Evolutionary conservation across 352 stramenopile species (phyloP).

Genomic region (Pythium phragmiticola): DNA sequence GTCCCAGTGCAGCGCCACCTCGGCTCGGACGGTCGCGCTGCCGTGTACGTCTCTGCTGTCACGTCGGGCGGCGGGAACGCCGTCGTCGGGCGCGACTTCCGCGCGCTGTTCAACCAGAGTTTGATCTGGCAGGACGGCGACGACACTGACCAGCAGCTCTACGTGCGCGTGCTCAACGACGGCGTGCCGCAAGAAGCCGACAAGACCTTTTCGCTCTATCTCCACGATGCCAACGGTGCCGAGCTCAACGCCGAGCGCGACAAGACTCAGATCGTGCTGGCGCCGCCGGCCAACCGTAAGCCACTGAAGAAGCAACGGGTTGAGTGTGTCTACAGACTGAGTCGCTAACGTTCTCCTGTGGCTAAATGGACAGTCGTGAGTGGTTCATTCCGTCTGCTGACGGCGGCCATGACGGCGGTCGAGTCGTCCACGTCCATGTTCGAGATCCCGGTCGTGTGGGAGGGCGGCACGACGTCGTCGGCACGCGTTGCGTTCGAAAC

Average conservation of each 20-base stretch:
- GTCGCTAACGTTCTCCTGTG: neutral
- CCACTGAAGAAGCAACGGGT: neutral
- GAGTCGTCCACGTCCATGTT: conserved; percentile 33
- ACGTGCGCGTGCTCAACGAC: conserved; percentile 65
- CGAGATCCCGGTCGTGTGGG: conserved; percentile 58
- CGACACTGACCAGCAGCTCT: conserved; percentile 63
- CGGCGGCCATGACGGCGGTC: conserved; percentile 27
- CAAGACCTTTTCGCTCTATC: conserved; percentile 53
- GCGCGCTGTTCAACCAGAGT: conserved; percentile 60
- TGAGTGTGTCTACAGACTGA: no score
- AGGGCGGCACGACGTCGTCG: conserved; percentile 46
- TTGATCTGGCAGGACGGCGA: conserved; percentile 78
- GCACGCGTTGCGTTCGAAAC: conserved; percentile 48
- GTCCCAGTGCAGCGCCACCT: conserved; percentile 58
- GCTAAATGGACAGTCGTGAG: conserved; percentile 34
- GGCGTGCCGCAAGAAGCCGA: conserved; percentile 41
- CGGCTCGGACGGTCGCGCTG: conserved; percentile 52
- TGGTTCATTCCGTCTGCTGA: conserved; percentile 55
- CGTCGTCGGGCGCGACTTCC: conserved; percentile 53
- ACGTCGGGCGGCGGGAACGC: conserved; percentile 40
- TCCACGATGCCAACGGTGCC: conserved; percentile 60
- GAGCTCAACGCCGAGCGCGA: conserved; percentile 52
- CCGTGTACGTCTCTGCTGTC: conserved; percentile 58
- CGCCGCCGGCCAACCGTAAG: conserved; percentile 54
- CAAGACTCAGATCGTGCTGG: conserved; percentile 43